phyloP scores from a whole-genome alignment of 345 rosid species.

The Firmiana major region DNA sequence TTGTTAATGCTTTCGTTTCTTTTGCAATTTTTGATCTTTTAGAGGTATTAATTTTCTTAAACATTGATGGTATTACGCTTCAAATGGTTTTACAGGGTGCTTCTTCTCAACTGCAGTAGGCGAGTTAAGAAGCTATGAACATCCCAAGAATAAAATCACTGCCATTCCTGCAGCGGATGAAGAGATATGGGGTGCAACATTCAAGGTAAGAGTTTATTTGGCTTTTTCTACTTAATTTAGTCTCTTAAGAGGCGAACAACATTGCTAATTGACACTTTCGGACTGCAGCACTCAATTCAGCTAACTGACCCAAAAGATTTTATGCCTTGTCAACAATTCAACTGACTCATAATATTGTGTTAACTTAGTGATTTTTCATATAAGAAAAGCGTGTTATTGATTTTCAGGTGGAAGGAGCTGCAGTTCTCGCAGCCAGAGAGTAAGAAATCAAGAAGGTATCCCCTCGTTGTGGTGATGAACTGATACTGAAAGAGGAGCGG shows the following conservation, averaged over 20 bases:
- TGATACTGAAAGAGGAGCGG: not conserved
- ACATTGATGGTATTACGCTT: not conserved
- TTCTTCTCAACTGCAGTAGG: constrained; percentile 79
- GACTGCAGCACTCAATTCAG: not conserved
- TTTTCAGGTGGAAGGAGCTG: constrained; percentile 81
- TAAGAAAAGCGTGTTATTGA: not conserved
- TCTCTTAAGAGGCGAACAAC: not conserved
- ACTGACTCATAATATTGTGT: not conserved
- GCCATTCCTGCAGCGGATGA: constrained; percentile 86
- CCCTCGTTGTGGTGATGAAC: too few relatives aligned
- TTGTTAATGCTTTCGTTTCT: not conserved
- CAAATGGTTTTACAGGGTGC: constrained; percentile 50
- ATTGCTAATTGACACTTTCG: not conserved
- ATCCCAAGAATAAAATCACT: constrained; percentile 85
- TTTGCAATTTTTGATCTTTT: not conserved
- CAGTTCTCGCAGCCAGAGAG: constrained; percentile 56
- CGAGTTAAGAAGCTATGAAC: constrained; percentile 76
- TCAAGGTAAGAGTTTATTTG: constrained; percentile 53
- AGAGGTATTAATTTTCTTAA: not conserved
- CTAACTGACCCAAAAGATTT: not conserved
- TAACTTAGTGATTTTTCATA: not conserved
- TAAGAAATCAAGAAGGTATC: constrained; percentile 6
- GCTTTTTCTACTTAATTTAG: not conserved
- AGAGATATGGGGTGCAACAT: constrained; percentile 95
- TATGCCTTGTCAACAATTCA: not conserved